Percentiles rank a stretch among this genome's conserved stretches.
These are phyloP conservation scores for Tylopilus vinaceipallidus DNA, from an alignment of 768 basidiomycete species.

Conservation along the genomic window DNA sequence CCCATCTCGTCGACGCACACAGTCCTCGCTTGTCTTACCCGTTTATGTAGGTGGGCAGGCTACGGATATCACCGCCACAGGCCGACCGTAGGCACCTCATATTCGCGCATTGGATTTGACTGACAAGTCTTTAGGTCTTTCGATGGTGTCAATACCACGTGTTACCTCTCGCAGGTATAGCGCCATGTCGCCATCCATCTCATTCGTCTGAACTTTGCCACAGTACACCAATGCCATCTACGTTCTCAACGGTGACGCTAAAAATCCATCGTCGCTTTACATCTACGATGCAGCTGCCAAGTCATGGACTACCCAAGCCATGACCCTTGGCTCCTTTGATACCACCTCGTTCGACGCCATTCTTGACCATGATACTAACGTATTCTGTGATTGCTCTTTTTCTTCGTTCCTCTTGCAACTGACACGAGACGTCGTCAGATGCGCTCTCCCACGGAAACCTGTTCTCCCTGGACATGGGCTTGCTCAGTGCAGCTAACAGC, in stretches of 20 bases:
- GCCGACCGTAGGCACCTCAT: slow-evolving; percentile 60
- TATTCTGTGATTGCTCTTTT: slow-evolving; percentile 56
- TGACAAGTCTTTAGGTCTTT: slow-evolving; percentile 49
- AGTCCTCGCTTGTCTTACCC: background rate
- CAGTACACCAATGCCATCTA: slow-evolving; percentile 88
- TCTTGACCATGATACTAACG: slow-evolving; percentile 93
- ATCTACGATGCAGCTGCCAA: slow-evolving; percentile 74
- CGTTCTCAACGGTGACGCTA: slow-evolving; percentile 72
- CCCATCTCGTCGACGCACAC: background rate
- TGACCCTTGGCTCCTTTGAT: slow-evolving; percentile 55
- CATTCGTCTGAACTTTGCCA: slow-evolving; percentile 3
- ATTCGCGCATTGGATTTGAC: background rate
- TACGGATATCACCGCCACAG: slow-evolving; percentile 67
- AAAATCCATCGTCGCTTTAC: slow-evolving; percentile 68
- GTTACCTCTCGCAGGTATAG: slow-evolving; percentile 67
- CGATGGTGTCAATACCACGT: slow-evolving; percentile 58
- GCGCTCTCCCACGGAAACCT: slow-evolving; percentile 65
- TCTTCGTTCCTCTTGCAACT: background rate
- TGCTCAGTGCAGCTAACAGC: slow-evolving; percentile 58
- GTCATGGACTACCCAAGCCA: slow-evolving; percentile 77
- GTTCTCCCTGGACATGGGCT: slow-evolving; percentile 68
- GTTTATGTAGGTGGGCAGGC: slow-evolving; percentile 34
- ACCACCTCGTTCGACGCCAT: slow-evolving; percentile 64
- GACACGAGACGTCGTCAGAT: slow-evolving; percentile 40
- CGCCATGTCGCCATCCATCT: background rate